Percentiles rank a stretch among this genome's conserved stretches.
Evolutionary conservation across 2,329 filamentous ascomycete species (phyloP).

Genomic region (Colletotrichum orchidophilum): DNA sequence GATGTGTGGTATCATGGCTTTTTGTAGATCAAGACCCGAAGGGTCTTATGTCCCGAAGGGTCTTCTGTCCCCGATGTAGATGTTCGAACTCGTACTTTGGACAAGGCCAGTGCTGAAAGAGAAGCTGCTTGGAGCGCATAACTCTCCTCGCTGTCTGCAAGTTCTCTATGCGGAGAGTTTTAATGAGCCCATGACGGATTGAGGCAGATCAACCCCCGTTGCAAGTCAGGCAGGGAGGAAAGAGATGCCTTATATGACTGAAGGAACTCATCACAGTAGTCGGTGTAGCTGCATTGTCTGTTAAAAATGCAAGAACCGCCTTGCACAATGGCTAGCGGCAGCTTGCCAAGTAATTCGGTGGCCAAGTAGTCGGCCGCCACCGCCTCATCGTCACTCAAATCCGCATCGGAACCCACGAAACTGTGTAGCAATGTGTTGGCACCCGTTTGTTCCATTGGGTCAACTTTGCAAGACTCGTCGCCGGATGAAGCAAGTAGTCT

Average conservation of each 20-base stretch:
- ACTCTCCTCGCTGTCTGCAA: neutral
- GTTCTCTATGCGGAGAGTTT: too few relatives aligned
- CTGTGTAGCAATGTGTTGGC: neutral
- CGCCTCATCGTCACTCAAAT: neutral
- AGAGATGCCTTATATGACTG: neutral
- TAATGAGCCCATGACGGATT: too few relatives aligned
- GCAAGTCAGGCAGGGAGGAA: neutral
- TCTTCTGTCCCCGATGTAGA: neutral
- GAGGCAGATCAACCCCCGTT: too few relatives aligned
- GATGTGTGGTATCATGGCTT: neutral
- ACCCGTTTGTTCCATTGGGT: neutral
- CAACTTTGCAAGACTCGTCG: neutral
- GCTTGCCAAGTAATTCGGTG: neutral
- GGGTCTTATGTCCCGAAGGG: slow-evolving; percentile 4
- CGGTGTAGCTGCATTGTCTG: neutral
- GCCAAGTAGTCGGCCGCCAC: neutral
- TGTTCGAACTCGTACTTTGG: neutral
- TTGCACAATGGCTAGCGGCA: neutral
- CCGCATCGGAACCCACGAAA: neutral
- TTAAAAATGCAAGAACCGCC: neutral
- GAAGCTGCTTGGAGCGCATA: neutral
- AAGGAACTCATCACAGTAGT: neutral
- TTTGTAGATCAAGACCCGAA: neutral
- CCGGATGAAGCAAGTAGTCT: neutral
- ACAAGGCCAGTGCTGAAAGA: neutral